Evolutionary conservation across 192 early-diverging fungal species (phyloP).

Genomic region (Spinellus fusiger): DNA sequence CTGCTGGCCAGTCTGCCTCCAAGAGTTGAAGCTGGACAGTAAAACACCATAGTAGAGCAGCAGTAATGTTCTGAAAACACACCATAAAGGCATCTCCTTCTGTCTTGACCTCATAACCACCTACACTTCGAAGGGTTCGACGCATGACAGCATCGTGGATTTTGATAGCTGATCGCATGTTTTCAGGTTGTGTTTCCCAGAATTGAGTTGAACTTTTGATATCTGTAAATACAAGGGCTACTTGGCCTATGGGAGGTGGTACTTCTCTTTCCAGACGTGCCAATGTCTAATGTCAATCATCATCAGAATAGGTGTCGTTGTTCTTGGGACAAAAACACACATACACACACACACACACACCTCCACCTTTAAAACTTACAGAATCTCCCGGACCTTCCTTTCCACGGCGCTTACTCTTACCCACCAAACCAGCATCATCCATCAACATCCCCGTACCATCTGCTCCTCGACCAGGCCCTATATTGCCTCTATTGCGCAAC

Average conservation of each 20-base stretch:
- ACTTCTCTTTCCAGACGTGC: constrained; percentile 71
- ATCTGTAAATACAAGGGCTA: constrained; percentile 89
- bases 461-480: constrained; percentile 18
- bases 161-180: constrained; percentile 85
- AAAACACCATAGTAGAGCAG: constrained; percentile 84
- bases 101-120: constrained; percentile 94
- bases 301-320: too few species aligned
- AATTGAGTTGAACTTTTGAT: constrained; percentile 89
- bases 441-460: constrained; percentile 19
- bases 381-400: constrained; percentile 46
- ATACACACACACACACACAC: not conserved
- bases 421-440: constrained; percentile 18
- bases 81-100: constrained; percentile 96
- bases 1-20: constrained; percentile 81
- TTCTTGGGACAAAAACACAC: too few species aligned
- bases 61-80: constrained; percentile 75
- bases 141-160: constrained; percentile 83
- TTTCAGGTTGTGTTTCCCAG: constrained; percentile 83
- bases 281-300: constrained; percentile 28
- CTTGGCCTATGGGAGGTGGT: constrained; percentile 73
- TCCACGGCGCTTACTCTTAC: constrained; percentile 35
- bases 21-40: constrained; percentile 79
- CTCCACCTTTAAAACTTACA: constrained; percentile 25
- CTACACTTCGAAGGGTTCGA: constrained; percentile 68
- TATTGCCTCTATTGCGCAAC: constrained; percentile 17